phyloP scores from a whole-genome alignment of 108 stramenopile genomes.

The Pseudonitzschia multistriata region DNA sequence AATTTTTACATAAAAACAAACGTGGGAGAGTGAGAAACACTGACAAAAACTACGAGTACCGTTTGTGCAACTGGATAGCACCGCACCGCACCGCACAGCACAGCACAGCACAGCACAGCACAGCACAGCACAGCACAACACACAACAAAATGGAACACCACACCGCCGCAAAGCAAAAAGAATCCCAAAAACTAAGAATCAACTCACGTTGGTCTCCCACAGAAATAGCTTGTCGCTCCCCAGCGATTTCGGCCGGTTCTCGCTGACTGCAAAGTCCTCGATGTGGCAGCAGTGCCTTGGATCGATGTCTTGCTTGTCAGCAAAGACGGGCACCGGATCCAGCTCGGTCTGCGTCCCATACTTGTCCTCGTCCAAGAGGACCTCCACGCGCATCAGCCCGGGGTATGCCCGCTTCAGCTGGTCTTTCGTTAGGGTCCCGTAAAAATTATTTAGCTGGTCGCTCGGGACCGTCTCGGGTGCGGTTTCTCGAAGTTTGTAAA shows the following conservation, averaged over 20 bases:
- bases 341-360: constrained; percentile 44
- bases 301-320: constrained; percentile 31
- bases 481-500: constrained; percentile 46
- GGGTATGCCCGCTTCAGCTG: constrained; percentile 62
- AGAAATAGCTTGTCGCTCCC: constrained; percentile 54
- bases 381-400: constrained; percentile 73
- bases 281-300: constrained; percentile 62
- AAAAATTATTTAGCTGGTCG: no score
- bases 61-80: no score
- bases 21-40: no score
- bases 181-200: no score
- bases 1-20: no score
- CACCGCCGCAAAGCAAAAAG: no score
- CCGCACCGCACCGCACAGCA: no score
- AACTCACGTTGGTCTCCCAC: constrained; percentile 62
- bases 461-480: constrained; percentile 50
- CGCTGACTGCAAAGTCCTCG: constrained; percentile 15
- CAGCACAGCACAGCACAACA: no score
- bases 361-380: constrained; percentile 47
- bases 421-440: no score
- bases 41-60: no score
- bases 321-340: constrained; percentile 44
- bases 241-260: constrained; percentile 44
- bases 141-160: no score
- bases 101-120: no score